Conservation (phyloP, 2,329 filamentous ascomycete genomes). For the Phialophora verrucosa region DNA sequence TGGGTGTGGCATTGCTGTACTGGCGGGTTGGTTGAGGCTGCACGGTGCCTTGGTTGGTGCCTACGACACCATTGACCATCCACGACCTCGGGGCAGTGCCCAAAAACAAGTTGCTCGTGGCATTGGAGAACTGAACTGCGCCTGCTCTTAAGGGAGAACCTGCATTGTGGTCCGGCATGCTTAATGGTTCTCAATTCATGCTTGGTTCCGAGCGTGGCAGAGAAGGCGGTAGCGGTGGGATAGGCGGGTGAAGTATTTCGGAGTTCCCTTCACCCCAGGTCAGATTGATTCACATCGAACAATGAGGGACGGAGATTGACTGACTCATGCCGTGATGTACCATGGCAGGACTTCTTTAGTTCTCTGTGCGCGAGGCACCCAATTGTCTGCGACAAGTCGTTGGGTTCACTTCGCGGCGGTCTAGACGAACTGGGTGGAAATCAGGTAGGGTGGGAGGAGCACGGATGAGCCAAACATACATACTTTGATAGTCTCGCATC, state of each 20-base stretch:
- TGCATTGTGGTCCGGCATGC: conserved; percentile 1
- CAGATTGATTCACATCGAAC: background rate
- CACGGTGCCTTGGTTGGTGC: background rate
- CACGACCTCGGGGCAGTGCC: conserved; percentile 48
- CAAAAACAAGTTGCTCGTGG: conserved; percentile 49
- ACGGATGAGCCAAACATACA: background rate
- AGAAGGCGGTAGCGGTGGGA: background rate
- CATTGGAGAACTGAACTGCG: conserved; percentile 42
- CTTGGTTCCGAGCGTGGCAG: background rate
- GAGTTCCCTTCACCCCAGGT: background rate
- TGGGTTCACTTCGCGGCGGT: background rate
- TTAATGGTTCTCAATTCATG: background rate
- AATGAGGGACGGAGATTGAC: background rate
- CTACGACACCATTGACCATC: conserved; percentile 42
- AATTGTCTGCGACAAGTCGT: background rate
- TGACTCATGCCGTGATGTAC: background rate
- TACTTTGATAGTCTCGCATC: background rate
- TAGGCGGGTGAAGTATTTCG: background rate
- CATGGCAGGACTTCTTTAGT: background rate
- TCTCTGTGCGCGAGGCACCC: background rate
- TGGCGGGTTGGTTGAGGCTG: conserved; percentile 4
- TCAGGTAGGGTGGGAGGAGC: background rate
- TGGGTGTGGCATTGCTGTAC: background rate
- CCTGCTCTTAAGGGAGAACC: background rate
- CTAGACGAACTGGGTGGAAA: background rate